Conservation (phyloP, 352 stramenopile species). For the Phytophthora foliorum region DNA sequence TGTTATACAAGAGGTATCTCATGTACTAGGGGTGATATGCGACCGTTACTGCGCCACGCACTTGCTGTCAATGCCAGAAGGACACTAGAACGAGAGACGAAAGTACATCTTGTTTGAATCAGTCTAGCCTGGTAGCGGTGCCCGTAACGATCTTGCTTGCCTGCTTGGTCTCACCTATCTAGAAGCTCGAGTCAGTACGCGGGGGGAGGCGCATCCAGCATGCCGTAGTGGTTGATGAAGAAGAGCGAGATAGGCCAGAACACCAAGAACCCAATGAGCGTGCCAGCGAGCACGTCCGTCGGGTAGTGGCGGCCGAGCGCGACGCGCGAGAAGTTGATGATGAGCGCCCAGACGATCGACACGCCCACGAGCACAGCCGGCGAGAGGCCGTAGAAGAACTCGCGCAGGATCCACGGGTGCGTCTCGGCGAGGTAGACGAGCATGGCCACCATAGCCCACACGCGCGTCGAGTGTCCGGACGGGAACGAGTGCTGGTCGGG, state of each 20-base stretch:
- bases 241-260: slow-evolving; percentile 69
- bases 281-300: slow-evolving; percentile 75
- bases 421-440: slow-evolving; percentile 65
- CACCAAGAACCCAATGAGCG: slow-evolving; percentile 67
- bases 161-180: slow-evolving; percentile 10
- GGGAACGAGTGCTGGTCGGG: slow-evolving; percentile 90
- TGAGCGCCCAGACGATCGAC: slow-evolving; percentile 60
- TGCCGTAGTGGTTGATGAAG: slow-evolving; percentile 36
- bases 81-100: neutral
- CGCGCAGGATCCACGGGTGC: slow-evolving; percentile 52
- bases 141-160: neutral
- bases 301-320: slow-evolving; percentile 87
- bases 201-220: slow-evolving; percentile 27
- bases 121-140: slow-evolving; percentile 8
- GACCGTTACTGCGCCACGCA: neutral
- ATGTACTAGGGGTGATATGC: neutral
- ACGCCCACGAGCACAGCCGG: slow-evolving; percentile 52
- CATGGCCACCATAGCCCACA: slow-evolving; percentile 76
- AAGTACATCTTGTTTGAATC: slow-evolving; percentile 13
- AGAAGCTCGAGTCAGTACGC: slow-evolving; percentile 14
- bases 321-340: slow-evolving; percentile 85
- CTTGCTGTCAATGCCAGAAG: neutral
- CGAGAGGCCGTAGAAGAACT: slow-evolving; percentile 64
- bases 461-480: slow-evolving; percentile 83
- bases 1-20: neutral